Conservation (phyloP, 2,329 filamentous ascomycete species). For the Fusarium mangiferae region DNA sequence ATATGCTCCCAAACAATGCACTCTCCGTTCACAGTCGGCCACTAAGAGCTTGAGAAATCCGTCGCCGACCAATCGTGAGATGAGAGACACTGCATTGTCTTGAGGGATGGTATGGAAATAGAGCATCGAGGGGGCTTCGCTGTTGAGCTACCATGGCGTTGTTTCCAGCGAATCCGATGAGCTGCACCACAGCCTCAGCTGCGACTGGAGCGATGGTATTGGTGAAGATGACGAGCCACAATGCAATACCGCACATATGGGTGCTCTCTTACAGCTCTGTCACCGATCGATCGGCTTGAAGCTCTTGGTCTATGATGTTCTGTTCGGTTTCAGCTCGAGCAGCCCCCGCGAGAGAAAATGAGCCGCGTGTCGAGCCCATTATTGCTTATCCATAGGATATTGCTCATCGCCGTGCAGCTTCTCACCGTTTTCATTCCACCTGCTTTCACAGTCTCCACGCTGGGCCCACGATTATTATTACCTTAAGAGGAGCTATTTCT, state of each 20-base stretch:
- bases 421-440: slow-evolving; percentile 23
- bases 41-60: slow-evolving; percentile 29
- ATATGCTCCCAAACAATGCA: slow-evolving; percentile 27
- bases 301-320: slow-evolving; percentile 17
- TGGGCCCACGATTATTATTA: slow-evolving; percentile 27
- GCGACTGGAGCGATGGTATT: slow-evolving; percentile 2
- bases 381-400: slow-evolving; percentile 21
- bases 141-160: slow-evolving; percentile 23
- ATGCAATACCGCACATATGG: slow-evolving; percentile 21
- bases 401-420: slow-evolving; percentile 1
- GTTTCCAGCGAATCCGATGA: slow-evolving; percentile 27
- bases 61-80: slow-evolving; percentile 28
- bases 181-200: slow-evolving; percentile 16
- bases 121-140: slow-evolving; percentile 19
- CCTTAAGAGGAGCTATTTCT: slow-evolving; percentile 30
- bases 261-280: slow-evolving; percentile 23
- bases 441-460: slow-evolving; percentile 23
- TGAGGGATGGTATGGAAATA: slow-evolving; percentile 25
- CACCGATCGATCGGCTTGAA: slow-evolving; percentile 31
- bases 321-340: slow-evolving; percentile 23
- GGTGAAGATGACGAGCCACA: slow-evolving; percentile 13
- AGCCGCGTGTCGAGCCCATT: slow-evolving; percentile 11
- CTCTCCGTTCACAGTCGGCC: slow-evolving; percentile 17
- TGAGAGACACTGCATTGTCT: slow-evolving; percentile 12
- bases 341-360: slow-evolving; percentile 10